A percentile compares a stretch with the other conserved stretches of the same genome.
Evolutionary conservation across 768 basidiomycete genomes (phyloP).

Genomic region (Podaxis rugospora): DNA sequence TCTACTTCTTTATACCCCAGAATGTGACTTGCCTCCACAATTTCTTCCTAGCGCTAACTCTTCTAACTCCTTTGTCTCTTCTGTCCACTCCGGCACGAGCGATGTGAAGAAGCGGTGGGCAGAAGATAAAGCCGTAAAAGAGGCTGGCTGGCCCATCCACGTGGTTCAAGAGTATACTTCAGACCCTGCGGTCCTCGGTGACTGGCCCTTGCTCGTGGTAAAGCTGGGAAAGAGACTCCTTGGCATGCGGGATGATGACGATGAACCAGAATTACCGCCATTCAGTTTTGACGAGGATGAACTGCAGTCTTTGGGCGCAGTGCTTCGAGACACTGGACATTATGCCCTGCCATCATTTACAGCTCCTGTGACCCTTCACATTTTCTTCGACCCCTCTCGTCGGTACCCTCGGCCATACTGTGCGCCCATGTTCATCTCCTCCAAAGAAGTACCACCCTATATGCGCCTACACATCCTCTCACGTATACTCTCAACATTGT

Average conservation of each 20-base stretch:
- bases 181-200: constrained; percentile 32
- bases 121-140: constrained; percentile 74
- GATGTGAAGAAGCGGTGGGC: constrained; percentile 74
- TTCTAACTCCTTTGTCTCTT: constrained; percentile 65
- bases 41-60: constrained; percentile 65
- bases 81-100: constrained; percentile 56
- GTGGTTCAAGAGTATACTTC: constrained; percentile 55
- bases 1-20: constrained; percentile 76
- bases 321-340: constrained; percentile 39
- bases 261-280: constrained; percentile 14
- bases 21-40: constrained; percentile 78
- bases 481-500: constrained; percentile 52
- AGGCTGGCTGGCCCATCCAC: constrained; percentile 78
- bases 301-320: constrained; percentile 53
- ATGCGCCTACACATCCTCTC: constrained; percentile 80
- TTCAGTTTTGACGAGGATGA: constrained; percentile 40
- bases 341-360: constrained; percentile 61
- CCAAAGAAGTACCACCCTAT: constrained; percentile 67
- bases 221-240: constrained; percentile 51
- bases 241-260: constrained; percentile 31
- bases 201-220: constrained; percentile 53
- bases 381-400: constrained; percentile 50
- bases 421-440: constrained; percentile 74
- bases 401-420: constrained; percentile 40
- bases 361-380: constrained; percentile 61